Conservation (phyloP, 2,329 filamentous ascomycete species). For the Verticillium albo-atrum region DNA sequence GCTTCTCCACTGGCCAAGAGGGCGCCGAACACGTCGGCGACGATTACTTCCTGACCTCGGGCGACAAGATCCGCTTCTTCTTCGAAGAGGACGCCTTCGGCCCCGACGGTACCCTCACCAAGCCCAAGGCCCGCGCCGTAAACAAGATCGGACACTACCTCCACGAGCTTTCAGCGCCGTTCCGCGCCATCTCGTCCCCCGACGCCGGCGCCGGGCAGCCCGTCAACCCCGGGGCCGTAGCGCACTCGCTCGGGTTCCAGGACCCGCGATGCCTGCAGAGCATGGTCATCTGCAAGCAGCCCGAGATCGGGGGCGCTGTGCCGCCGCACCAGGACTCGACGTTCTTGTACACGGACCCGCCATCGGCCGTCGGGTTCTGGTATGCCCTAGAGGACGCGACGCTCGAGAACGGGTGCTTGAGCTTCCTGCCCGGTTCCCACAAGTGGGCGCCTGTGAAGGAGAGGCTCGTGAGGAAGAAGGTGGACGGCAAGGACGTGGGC, state of each 20-base stretch:
- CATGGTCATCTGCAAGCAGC: constrained; percentile 99
- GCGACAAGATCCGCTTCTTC: constrained; percentile 93
- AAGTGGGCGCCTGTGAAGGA: constrained; percentile 64
- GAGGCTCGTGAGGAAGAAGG: constrained; percentile 65
- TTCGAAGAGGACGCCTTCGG: constrained; percentile 93
- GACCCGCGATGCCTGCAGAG: constrained; percentile 81
- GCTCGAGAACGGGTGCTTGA: constrained; percentile 79
- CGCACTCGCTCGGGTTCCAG: constrained; percentile 64
- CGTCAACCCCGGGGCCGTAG: constrained; percentile 56
- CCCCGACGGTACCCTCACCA: constrained; percentile 56
- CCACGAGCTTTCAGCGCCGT: constrained; percentile 64
- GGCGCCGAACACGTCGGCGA: constrained; percentile 79
- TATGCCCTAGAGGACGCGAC: constrained; percentile 94
- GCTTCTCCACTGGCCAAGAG: constrained; percentile 77
- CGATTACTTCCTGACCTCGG: constrained; percentile 85
- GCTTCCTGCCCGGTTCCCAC: constrained; percentile 81
- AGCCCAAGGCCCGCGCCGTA: constrained; percentile 79
- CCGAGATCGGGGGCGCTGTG: constrained; percentile 89
- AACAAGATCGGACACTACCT: constrained; percentile 86
- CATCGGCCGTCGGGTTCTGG: constrained; percentile 92
- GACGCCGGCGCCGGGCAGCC: constrained; percentile 22
- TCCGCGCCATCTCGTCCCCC: constrained; percentile 49
- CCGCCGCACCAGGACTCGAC: constrained; percentile 89
- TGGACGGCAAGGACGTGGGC: constrained; percentile 35
- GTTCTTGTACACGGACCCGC: constrained; percentile 86